Base-by-base conservation (phyloP, 2,329 filamentous ascomycete genomes). In the Talaromyces sp. region DNA sequence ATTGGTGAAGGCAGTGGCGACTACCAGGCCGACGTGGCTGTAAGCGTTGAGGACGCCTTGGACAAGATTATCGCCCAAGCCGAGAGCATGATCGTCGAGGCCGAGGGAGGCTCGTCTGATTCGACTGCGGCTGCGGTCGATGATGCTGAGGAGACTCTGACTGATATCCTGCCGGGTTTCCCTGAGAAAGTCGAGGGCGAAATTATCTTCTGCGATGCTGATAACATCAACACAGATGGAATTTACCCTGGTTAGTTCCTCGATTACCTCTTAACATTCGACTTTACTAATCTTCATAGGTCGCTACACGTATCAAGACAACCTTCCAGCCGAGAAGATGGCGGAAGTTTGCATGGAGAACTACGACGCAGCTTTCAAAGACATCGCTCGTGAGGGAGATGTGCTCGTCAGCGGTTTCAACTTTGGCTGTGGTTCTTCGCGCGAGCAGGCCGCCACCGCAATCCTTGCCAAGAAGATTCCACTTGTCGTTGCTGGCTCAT, bases 341-440 rank as follows among this genome's bases (percentile, higher is more conserved):
- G 91, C 91, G 0, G 80, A 89, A 65, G 92, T 92, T 0, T 92
- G 89, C 75, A 97, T 97, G 92, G 84, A 89, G 72, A 97, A 97
- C 81, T 97, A 96, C 77, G 93, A 97, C 71, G 77, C 83, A 0
- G 72, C 79, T 0, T 97, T 97, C 72, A 74, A 81, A 10, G 73
- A 76, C 0, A 79, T 87, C 38, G 87, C 89, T 52, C 48, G 48
- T 29, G 48, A 26, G 27, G 86, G 85, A 54, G 92, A 97, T 68
- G 90, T 97, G 58, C 54, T 97, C 0, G 92, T 97, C 0, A 78
- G 87, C 0, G 92, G 92, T 29, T 94, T 87, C 79, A 96, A 95
- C 79, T 52, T 52, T 29, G 48, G 48, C 17, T 52, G 48, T 31
- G 48, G 48, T 27, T 52, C 48, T 52, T 27, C 24, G 11, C 48